phyloP scores from a whole-genome alignment of 2,329 filamentous ascomycete genomes.

The Fusarium nematophilum region DNA sequence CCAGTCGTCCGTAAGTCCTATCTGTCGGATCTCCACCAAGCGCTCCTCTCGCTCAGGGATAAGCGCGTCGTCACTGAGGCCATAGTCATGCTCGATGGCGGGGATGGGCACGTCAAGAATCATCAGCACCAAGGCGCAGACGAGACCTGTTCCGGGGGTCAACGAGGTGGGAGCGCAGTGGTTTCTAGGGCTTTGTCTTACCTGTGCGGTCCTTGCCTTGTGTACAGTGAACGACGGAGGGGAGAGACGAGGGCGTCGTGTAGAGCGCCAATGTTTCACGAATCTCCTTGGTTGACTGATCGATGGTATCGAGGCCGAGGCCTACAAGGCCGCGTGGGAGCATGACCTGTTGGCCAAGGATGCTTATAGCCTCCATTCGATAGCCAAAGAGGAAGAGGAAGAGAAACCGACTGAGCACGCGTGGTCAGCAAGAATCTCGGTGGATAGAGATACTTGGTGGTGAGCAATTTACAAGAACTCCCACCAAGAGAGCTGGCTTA shows the following conservation, averaged over 20 bases:
- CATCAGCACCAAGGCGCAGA: conserved; percentile 75
- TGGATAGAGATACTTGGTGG: not conserved
- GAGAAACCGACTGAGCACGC: conserved; percentile 57
- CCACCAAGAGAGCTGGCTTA: conserved; percentile 75
- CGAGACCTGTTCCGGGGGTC: conserved; percentile 67
- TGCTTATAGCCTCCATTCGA: conserved; percentile 74
- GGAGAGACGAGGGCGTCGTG: conserved; percentile 58
- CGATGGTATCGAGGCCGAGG: conserved; percentile 75
- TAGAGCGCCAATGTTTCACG: conserved; percentile 51
- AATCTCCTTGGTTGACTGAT: conserved; percentile 73
- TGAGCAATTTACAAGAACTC: conserved; percentile 66
- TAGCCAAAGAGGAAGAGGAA: conserved; percentile 73
- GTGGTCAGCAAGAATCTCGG: not conserved
- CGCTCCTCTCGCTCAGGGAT: conserved; percentile 70
- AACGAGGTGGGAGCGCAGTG: not conserved
- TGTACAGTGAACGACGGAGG: conserved; percentile 83
- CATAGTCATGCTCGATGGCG: conserved; percentile 79
- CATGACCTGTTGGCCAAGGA: conserved; percentile 79
- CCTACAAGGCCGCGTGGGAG: conserved; percentile 76
- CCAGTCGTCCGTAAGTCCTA: conserved; percentile 81
- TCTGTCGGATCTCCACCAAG: conserved; percentile 73
- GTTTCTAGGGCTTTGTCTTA: conserved; percentile 5
- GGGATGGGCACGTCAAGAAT: conserved; percentile 66
- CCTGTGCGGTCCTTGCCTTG: conserved; percentile 83
- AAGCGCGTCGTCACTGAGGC: conserved; percentile 70